Conservation (phyloP, 768 basidiomycete species). For the Xerocomellus chrysenteron region DNA sequence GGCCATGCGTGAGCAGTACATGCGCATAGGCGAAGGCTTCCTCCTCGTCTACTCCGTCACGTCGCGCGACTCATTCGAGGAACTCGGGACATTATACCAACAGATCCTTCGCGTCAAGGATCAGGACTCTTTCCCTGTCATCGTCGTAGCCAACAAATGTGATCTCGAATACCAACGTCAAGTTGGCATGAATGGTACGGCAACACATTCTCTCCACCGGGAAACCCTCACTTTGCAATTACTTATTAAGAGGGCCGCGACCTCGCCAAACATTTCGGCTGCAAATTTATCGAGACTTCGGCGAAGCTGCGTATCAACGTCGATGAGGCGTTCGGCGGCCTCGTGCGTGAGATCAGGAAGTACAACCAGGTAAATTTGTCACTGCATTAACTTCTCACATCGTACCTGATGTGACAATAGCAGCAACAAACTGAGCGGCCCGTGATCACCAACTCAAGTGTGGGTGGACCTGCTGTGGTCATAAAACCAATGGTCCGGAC, state of each 20-base stretch:
- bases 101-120: constrained; percentile 97
- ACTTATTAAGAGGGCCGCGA: constrained; percentile 83
- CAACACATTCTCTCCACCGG: neutral
- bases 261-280: constrained; percentile 91
- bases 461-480: constrained; percentile 41
- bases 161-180: constrained; percentile 96
- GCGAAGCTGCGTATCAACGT: constrained; percentile 97
- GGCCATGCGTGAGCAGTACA: constrained; percentile 99
- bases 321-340: constrained; percentile 90
- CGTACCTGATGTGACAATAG: constrained; percentile 35
- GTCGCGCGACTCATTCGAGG: constrained; percentile 96
- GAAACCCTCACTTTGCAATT: neutral
- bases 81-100: constrained; percentile 93
- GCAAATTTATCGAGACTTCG: constrained; percentile 94
- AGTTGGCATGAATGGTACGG: constrained; percentile 89
- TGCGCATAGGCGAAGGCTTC: constrained; percentile 98
- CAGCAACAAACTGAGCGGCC: constrained; percentile 80
- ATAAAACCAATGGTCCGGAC: no score
- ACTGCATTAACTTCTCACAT: neutral
- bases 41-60: constrained; percentile 97
- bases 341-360: constrained; percentile 91
- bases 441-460: constrained; percentile 28
- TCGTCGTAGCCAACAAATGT: constrained; percentile 96
- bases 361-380: constrained; percentile 75
- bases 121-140: constrained; percentile 91